A percentile compares a stretch with the other conserved stretches of the same genome.
phyloP scores from a whole-genome alignment of 306 rosid genomes.

The apple (Malus domestica) region ASM211411v1 NC_041795.1:24114501-24115000 shows the following conservation, averaged over 20 bases:
- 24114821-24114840: not conserved
- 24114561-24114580: not conserved
- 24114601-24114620: constrained; percentile 64
- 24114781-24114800: constrained; percentile 10
- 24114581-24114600: constrained; percentile 49
- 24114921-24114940: not conserved
- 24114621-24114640: constrained; percentile 40
- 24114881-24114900: not conserved
- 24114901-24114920: not conserved
- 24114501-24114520: not conserved
- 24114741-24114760: constrained; percentile 44
- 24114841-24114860: not conserved
- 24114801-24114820: not conserved
- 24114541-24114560: not conserved
- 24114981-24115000: not conserved
- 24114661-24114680: not conserved
- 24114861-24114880: not conserved
- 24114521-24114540: not conserved
- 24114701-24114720: constrained; percentile 51
- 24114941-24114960: constrained; percentile 1
- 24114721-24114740: constrained; percentile 39
- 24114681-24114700: constrained; percentile 28
- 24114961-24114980: constrained; percentile 9
- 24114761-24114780: constrained; percentile 44
- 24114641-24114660: constrained; percentile 26